Evolutionary conservation across 73 alveolate genomes (phyloP), one percentile per base, ranked within the genome.

Genomic region (Paramecium octaurelia): DNA sequence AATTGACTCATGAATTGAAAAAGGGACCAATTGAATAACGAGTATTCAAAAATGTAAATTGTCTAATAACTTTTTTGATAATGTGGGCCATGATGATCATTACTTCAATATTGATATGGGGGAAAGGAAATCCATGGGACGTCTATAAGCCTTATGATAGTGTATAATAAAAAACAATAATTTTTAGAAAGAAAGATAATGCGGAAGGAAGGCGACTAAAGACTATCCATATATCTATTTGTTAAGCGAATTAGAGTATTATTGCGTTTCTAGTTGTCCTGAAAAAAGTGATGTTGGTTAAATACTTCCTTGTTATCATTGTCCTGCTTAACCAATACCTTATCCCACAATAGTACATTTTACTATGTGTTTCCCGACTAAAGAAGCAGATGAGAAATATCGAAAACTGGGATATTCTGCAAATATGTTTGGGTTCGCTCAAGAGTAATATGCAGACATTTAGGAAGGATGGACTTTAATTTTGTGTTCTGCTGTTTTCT

Each of bases 181-280:
- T 50, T 6, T 35, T 3, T 50, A 50, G 64, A 0, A 50, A 50
- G 1, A 50, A 0, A 24, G 64, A 1, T 50, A 50, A 50, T 77
- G 90, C 11, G 90, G 90, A 42, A 43, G n/a, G n/a, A 35, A 12
- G 54, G 54, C 0, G 43, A 12, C 29, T 43, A 42, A 11, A 7
- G 11, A 24, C 12, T 77, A 42, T 11, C 11, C 69, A 1, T 42
- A 42, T 43, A 29, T 77, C 0, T 77, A 77, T 43, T 42, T 77
- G 2, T 0, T 40, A 20, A 8, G 7, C n/a, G 9, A 58, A 3
- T 0, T n/a, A 9, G 54, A 29, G 1, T 42, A n/a, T 1, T 77
- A 77, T 42, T 77, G 90, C 42, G 90, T 77, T 8, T 35, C 24
- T n/a, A 7, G 10, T 43, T 77, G 90, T 77, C 90, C 90, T 1